Percentiles rank a stretch among this genome's conserved stretches.
Conservation (phyloP, 2,329 filamentous ascomycete genomes). For the Aaosphaeria pasadenensis region DNA sequence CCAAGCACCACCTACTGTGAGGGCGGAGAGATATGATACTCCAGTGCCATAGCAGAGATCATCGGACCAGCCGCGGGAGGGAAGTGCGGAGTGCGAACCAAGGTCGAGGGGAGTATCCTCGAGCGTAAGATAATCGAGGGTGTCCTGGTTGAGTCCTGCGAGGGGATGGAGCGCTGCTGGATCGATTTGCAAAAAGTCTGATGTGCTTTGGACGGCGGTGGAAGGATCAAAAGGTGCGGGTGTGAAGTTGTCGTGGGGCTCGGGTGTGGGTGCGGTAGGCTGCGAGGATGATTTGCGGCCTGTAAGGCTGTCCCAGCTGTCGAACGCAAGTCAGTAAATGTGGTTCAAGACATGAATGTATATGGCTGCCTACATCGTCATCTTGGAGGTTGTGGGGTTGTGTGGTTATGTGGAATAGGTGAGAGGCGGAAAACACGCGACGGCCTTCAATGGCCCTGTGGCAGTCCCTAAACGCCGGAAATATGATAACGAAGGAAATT, state of each 20-base stretch:
- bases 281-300: conserved; percentile 55
- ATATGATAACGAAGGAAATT: conserved; percentile 9
- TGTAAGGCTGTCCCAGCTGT: conserved; percentile 55
- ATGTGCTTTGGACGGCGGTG: conserved; percentile 70
- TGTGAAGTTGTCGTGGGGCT: conserved; percentile 49
- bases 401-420: conserved; percentile 3
- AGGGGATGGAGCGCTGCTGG: conserved; percentile 88
- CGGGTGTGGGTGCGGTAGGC: conserved; percentile 40
- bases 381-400: conserved; percentile 18
- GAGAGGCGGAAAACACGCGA: conserved; percentile 11
- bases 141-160: conserved; percentile 87
- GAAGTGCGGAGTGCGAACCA: conserved; percentile 80
- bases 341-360: too few species aligned
- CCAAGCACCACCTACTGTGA: conserved; percentile 86
- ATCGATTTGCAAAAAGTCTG: conserved; percentile 80
- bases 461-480: conserved; percentile 17
- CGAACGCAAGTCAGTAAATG: not conserved
- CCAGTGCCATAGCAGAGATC: conserved; percentile 98
- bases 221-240: conserved; percentile 66
- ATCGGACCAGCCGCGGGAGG: conserved; percentile 95
- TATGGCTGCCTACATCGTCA: conserved; percentile 31
- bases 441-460: conserved; percentile 13
- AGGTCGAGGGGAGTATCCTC: conserved; percentile 88
- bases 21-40: conserved; percentile 84
- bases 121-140: conserved; percentile 89